Evolutionary conservation across 495 filamentous ascomycete genomes (phyloP).

Genomic region (Cercophora newfieldiana): DNA sequence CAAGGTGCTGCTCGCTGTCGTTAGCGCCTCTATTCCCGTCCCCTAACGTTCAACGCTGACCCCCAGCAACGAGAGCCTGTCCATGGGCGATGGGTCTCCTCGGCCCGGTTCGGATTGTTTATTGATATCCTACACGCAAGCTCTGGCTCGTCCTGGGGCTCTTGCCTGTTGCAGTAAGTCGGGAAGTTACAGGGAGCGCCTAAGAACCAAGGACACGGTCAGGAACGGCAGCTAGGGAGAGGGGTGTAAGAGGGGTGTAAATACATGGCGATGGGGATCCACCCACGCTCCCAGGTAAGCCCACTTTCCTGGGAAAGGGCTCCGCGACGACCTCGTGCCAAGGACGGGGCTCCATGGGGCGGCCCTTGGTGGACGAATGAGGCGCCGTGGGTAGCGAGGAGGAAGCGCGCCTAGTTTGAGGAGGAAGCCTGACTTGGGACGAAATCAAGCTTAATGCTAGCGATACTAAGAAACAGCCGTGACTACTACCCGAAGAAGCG

Average conservation of each 20-base stretch:
- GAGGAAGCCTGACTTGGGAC: background rate
- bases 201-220: background rate
- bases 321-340: conserved; percentile 6
- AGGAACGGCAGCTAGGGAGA: background rate
- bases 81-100: background rate
- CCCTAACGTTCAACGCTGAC: no score
- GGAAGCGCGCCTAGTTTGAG: background rate
- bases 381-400: conserved; percentile 24
- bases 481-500: background rate
- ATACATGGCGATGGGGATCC: background rate
- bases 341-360: conserved; percentile 14
- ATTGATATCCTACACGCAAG: background rate
- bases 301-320: background rate
- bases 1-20: background rate
- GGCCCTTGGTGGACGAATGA: conserved; percentile 23
- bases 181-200: background rate
- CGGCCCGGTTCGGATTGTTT: background rate
- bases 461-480: background rate
- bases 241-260: background rate
- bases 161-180: background rate
- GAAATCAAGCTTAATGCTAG: background rate
- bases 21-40: background rate
- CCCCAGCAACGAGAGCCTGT: background rate
- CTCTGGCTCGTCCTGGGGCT: background rate
- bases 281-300: background rate